Percentiles rank a stretch among this genome's conserved stretches.
phyloP scores from a whole-genome alignment of 257 asterid genomes.

The Petrea volubilis region DNA sequence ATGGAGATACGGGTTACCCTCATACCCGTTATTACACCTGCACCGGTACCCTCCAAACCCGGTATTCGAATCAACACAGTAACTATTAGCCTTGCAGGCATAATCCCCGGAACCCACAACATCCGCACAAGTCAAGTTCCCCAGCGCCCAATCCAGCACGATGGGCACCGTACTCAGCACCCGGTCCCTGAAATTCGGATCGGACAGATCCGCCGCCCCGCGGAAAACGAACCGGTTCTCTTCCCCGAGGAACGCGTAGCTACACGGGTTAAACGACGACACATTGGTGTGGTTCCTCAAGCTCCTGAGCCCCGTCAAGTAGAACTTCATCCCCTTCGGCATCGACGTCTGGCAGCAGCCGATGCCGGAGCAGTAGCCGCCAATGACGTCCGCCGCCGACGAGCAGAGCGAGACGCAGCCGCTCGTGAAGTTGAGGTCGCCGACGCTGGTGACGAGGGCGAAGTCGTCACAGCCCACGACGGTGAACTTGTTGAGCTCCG shows the following conservation, averaged over 20 bases:
- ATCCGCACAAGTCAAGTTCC: slow-evolving; percentile 48
- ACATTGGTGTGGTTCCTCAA: slow-evolving; percentile 42
- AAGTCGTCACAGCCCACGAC: slow-evolving; percentile 71
- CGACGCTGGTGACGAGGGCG: slow-evolving; percentile 30
- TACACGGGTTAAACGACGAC: slow-evolving; percentile 51
- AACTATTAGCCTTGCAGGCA: slow-evolving; percentile 49
- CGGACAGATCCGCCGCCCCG: slow-evolving; percentile 51
- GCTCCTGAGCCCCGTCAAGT: neutral
- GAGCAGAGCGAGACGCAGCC: slow-evolving; percentile 61
- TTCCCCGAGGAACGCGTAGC: slow-evolving; percentile 77
- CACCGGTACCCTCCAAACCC: slow-evolving; percentile 66
- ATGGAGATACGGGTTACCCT: slow-evolving; percentile 70
- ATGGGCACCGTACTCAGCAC: slow-evolving; percentile 37
- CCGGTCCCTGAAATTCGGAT: slow-evolving; percentile 42
- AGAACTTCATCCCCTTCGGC: slow-evolving; percentile 47
- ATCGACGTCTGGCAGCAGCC: slow-evolving; percentile 81
- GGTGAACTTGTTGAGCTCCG: slow-evolving; percentile 50
- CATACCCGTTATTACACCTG: slow-evolving; percentile 49
- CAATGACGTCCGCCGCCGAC: slow-evolving; percentile 31
- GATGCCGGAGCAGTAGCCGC: slow-evolving; percentile 56
- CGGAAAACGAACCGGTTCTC: slow-evolving; percentile 35
- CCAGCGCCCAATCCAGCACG: slow-evolving; percentile 71
- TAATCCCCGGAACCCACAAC: slow-evolving; percentile 27
- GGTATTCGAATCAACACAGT: slow-evolving; percentile 49
- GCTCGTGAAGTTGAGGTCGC: slow-evolving; percentile 32